Conservation (phyloP, 192 early-diverging fungal species). For the Cetraspora pellucida region DNA sequence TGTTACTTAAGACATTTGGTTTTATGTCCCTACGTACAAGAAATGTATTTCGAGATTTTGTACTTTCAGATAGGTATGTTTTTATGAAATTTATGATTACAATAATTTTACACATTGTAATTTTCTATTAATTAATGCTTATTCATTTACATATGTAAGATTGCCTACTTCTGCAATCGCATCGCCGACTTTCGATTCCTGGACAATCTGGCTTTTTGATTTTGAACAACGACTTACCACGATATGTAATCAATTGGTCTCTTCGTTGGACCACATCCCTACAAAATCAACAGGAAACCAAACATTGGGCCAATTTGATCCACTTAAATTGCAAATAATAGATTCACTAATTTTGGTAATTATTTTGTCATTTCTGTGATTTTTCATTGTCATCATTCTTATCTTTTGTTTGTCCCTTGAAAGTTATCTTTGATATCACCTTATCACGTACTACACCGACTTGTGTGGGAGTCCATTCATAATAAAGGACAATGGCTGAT, state of each 20-base stretch:
- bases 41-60: constrained; percentile 19
- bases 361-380: not conserved
- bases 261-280: not conserved
- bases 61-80: not conserved
- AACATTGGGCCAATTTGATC: not conserved
- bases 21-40: not conserved
- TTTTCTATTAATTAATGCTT: not conserved
- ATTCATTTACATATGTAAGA: not conserved
- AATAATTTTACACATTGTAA: not conserved
- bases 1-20: not conserved
- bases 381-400: not conserved
- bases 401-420: not conserved
- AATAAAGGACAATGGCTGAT: constrained; percentile 10
- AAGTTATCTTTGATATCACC: constrained; percentile 11
- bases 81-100: not conserved
- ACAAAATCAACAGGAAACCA: not conserved
- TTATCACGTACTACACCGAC: not conserved
- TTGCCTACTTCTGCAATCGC: not conserved
- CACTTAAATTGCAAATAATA: not conserved
- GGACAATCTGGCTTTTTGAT: constrained; percentile 1
- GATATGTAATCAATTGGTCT: constrained; percentile 15
- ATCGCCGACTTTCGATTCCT: not conserved
- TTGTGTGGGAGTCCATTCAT: not conserved
- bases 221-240: not conserved
- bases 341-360: constrained; percentile 9